Evolutionary conservation across 164 flowering plant genomes (phyloP).

Genomic region (Platanus orientalis): DNA sequence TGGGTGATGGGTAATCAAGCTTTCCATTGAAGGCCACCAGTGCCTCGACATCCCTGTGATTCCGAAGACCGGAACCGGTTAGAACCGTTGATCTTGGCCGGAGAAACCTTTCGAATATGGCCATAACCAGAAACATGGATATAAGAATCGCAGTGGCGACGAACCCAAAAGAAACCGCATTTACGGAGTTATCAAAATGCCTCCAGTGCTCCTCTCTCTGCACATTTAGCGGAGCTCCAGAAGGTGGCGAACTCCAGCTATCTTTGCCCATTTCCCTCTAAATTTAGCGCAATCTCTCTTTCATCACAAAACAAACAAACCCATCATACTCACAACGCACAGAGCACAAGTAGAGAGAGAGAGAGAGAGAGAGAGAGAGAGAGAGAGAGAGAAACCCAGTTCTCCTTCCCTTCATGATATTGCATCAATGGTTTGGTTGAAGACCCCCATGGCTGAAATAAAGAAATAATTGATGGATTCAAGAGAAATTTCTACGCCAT

Average conservation of each 20-base stretch:
- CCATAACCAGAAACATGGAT: constrained; percentile 89
- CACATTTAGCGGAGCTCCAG: constrained; percentile 34
- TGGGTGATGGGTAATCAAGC: constrained; percentile 55
- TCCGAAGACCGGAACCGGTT: constrained; percentile 23
- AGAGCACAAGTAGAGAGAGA: background rate
- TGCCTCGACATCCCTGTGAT: constrained; percentile 41
- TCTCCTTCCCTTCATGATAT: constrained; percentile 4
- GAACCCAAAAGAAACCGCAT: constrained; percentile 88
- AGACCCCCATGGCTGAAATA: background rate
- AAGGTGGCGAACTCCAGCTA: constrained; percentile 31
- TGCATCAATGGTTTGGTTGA: background rate
- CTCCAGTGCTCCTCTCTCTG: constrained; percentile 61
- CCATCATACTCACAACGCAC: background rate
- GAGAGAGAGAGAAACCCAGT: background rate
- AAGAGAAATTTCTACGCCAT: background rate
- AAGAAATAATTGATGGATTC: background rate
- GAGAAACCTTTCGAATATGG: constrained; percentile 76
- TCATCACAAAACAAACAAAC: background rate
- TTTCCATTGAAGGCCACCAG: constrained; percentile 35
- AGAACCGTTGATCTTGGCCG: constrained; percentile 38
- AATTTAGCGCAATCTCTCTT: background rate
- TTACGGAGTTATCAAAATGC: constrained; percentile 69
- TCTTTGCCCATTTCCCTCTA: constrained; percentile 17
- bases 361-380: no score
- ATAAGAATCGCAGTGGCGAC: constrained; percentile 91